phyloP scores from a whole-genome alignment of 2,329 filamentous ascomycete species.

The Lecanicillium sp. region DNA sequence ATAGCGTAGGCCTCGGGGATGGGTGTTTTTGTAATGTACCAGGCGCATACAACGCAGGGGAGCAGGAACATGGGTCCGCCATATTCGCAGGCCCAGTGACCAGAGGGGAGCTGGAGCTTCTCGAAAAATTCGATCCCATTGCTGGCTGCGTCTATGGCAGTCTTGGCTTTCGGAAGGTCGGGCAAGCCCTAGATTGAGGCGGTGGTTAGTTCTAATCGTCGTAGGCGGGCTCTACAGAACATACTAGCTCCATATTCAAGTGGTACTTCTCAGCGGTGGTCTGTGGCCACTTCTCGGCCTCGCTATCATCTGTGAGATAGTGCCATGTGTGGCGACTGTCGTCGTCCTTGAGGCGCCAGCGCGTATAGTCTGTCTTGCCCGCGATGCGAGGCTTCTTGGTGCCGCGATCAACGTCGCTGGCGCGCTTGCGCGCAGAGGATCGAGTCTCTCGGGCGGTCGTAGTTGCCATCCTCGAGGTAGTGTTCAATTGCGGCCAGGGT shows the following conservation, averaged over 20 bases:
- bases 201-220: conserved; percentile 5
- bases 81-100: conserved; percentile 97
- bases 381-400: conserved; percentile 43
- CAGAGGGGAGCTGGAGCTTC: conserved; percentile 77
- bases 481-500: background rate
- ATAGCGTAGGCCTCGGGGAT: conserved; percentile 73
- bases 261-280: conserved; percentile 84
- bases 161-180: conserved; percentile 62
- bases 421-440: conserved; percentile 38
- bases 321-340: conserved; percentile 89
- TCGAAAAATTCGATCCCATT: conserved; percentile 89
- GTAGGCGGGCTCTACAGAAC: conserved; percentile 13
- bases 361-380: conserved; percentile 66
- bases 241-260: conserved; percentile 71
- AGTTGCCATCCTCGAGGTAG: conserved; percentile 21
- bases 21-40: conserved; percentile 83
- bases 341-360: conserved; percentile 82
- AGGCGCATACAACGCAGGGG: conserved; percentile 76
- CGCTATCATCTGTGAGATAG: conserved; percentile 71
- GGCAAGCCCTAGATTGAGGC: conserved; percentile 58
- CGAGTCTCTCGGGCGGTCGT: conserved; percentile 26
- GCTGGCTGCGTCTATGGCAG: conserved; percentile 66
- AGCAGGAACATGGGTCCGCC: conserved; percentile 95
- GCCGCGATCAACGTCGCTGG: conserved; percentile 30
- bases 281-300: conserved; percentile 75